Percentiles rank a stretch among this genome's conserved stretches.
Evolutionary conservation across 2,329 filamentous ascomycete genomes (phyloP).

Genomic region (Aspergillus tamarii): DNA sequence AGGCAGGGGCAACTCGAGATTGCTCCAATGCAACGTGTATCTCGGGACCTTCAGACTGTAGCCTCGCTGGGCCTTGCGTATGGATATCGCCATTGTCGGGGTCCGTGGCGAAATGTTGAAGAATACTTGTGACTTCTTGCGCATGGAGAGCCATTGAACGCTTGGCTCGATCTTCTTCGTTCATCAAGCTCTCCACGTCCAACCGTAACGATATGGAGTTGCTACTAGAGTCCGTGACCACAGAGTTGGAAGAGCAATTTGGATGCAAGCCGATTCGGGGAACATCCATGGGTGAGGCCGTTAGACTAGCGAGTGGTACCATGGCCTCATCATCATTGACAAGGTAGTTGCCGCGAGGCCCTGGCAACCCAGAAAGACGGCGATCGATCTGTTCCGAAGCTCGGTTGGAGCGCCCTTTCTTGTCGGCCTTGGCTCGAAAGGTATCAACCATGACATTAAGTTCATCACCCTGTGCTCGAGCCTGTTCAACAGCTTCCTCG

Average conservation of each 20-base stretch:
- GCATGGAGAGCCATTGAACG: slow-evolving; percentile 68
- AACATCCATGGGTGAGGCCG: slow-evolving; percentile 49
- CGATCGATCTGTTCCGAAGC: slow-evolving; percentile 77
- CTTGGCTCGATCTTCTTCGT: slow-evolving; percentile 73
- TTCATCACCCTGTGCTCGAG: slow-evolving; percentile 79
- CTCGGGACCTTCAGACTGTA: background rate
- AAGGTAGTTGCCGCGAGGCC: slow-evolving; percentile 70
- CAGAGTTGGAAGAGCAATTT: slow-evolving; percentile 69
- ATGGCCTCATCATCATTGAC: slow-evolving; percentile 68
- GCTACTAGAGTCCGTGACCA: slow-evolving; percentile 60
- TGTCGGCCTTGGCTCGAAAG: slow-evolving; percentile 59
- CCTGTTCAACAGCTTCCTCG: slow-evolving; percentile 80
- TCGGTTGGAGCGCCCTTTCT: slow-evolving; percentile 63
- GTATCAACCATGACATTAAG: slow-evolving; percentile 87
- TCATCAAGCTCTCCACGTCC: slow-evolving; percentile 75
- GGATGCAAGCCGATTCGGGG: slow-evolving; percentile 56
- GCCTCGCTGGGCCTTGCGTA: background rate
- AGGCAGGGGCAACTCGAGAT: background rate
- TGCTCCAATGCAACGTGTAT: background rate
- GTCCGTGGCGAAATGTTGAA: slow-evolving; percentile 5
- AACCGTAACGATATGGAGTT: slow-evolving; percentile 69
- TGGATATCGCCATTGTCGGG: slow-evolving; percentile 2
- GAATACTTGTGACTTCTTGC: slow-evolving; percentile 29
- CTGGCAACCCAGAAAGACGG: slow-evolving; percentile 72
- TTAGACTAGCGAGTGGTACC: slow-evolving; percentile 57